A percentile compares a stretch with the other conserved stretches of the same genome.
These are phyloP conservation scores for Meredithiella fracta DNA, from an alignment of 2,329 filamentous ascomycete species.

Conservation along the genomic window DNA sequence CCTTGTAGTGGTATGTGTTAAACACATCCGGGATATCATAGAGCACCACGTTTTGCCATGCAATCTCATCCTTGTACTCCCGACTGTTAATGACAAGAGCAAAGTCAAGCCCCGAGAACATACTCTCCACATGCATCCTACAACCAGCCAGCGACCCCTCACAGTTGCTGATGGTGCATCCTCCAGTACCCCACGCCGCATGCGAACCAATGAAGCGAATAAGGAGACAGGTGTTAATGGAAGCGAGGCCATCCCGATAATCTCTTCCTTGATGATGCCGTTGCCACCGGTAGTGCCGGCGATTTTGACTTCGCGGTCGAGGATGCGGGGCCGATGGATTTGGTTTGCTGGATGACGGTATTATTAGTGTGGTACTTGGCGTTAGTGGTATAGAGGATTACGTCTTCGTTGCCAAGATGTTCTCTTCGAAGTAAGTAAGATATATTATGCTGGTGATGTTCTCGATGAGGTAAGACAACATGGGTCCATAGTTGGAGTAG, in stretches of 20 bases:
- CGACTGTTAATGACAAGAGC: constrained; percentile 8
- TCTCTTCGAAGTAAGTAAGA: constrained; percentile 9
- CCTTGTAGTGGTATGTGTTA: background rate
- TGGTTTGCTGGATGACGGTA: constrained; percentile 14
- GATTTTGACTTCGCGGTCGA: background rate
- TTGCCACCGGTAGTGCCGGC: constrained; percentile 12
- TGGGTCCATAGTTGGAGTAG: constrained; percentile 15
- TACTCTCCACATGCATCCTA: background rate
- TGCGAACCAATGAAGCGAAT: constrained; percentile 14
- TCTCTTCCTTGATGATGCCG: constrained; percentile 16
- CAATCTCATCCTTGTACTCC: background rate
- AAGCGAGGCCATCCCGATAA: constrained; percentile 9
- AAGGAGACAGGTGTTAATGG: constrained; percentile 10
- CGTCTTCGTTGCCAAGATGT: constrained; percentile 12
- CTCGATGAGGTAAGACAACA: constrained; percentile 16
- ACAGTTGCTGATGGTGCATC: background rate
- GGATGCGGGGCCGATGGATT: constrained; percentile 9
- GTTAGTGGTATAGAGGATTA: constrained; percentile 14
- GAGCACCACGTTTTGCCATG: background rate
- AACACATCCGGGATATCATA: background rate
- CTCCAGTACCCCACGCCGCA: constrained; percentile 11
- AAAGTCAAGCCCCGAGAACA: background rate
- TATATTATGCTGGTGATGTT: constrained; percentile 13
- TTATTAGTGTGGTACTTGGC: constrained; percentile 9
- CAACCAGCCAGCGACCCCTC: background rate